Conservation (phyloP, 1,284 basidiomycete species). For the Pseudozyma tsukubaensis region DNA sequence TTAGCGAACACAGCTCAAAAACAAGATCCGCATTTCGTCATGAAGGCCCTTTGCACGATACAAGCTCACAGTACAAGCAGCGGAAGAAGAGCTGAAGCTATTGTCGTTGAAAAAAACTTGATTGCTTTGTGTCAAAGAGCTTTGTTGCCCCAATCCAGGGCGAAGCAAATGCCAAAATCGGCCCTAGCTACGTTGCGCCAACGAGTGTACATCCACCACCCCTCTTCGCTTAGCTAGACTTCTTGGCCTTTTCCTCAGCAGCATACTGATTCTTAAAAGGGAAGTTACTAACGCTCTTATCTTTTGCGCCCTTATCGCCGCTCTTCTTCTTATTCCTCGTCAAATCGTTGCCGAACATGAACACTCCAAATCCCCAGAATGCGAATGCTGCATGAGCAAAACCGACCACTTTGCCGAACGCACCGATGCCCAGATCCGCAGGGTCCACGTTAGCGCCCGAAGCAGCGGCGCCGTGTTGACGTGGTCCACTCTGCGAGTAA, state of each 20-base stretch:
- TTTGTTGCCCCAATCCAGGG: no score
- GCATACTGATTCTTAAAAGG: constrained; percentile 53
- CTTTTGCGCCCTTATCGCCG: constrained; percentile 30
- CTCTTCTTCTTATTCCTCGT: constrained; percentile 50
- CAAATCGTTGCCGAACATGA: constrained; percentile 50
- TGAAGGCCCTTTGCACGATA: no score
- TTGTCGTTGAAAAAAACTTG: no score
- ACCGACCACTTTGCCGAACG: constrained; percentile 41
- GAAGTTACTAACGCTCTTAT: constrained; percentile 68
- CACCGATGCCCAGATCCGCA: constrained; percentile 37
- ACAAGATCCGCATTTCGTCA: no score
- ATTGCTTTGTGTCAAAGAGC: no score
- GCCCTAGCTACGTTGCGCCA: neutral
- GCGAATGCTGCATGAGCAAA: constrained; percentile 29
- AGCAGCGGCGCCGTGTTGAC: neutral
- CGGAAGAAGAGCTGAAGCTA: no score
- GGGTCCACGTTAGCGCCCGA: constrained; percentile 9
- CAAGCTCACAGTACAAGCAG: no score
- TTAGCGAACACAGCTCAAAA: no score
- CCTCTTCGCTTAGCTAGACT: constrained; percentile 19
- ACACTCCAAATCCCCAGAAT: constrained; percentile 47
- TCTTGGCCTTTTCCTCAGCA: constrained; percentile 38
- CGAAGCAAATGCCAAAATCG: no score
- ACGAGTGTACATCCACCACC: neutral
- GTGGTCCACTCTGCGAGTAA: constrained; percentile 26